Conservation (phyloP, 805 yeast species). For the Saccharomycopsis microspora region DNA sequence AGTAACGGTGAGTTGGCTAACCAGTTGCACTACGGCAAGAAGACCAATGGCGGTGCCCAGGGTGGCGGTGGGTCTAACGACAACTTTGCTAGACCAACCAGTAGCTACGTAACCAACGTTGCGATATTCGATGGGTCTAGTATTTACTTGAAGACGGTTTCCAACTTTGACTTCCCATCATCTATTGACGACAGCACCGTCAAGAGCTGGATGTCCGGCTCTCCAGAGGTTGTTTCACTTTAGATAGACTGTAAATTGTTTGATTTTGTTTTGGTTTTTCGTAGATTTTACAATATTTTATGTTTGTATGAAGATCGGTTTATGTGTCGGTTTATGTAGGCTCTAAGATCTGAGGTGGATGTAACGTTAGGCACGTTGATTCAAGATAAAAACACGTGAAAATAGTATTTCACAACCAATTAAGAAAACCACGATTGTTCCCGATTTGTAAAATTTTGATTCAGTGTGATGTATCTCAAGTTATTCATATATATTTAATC, state of each 20-base stretch:
- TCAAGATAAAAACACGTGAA: no score
- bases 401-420: no score
- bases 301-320: no score
- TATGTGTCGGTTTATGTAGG: no score
- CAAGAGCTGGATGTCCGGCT: conserved; percentile 34
- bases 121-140: conserved; percentile 56
- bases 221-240: neutral
- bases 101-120: conserved; percentile 76
- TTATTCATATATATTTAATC: no score
- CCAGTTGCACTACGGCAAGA: conserved; percentile 81
- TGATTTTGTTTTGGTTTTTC: no score
- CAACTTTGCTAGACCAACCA: conserved; percentile 79
- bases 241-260: neutral
- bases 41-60: conserved; percentile 26
- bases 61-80: conserved; percentile 88
- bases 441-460: no score
- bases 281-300: no score
- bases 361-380: no score
- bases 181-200: conserved; percentile 49
- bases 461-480: no score
- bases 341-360: no score
- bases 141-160: conserved; percentile 52
- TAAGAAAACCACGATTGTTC: no score
- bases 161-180: conserved; percentile 40
- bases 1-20: conserved; percentile 70